Evolutionary conservation across 2,329 filamentous ascomycete genomes (phyloP).

Genomic region (Penicillium vulpinum): DNA sequence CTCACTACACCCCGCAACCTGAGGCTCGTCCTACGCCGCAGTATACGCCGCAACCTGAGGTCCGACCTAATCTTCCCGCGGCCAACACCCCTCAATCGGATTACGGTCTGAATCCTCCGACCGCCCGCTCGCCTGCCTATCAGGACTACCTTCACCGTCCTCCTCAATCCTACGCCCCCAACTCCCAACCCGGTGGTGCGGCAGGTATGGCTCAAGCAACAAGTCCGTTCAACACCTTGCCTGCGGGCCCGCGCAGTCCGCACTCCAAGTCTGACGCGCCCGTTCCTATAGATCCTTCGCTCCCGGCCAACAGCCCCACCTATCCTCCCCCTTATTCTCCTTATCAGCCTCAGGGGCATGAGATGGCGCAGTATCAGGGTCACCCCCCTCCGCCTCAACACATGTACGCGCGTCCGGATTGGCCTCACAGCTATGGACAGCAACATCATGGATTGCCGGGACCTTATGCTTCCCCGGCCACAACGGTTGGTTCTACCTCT

Average conservation of each 20-base stretch:
- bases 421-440: conserved; percentile 48
- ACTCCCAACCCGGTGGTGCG: conserved; percentile 70
- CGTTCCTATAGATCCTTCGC: conserved; percentile 99
- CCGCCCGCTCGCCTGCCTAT: conserved; percentile 77
- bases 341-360: conserved; percentile 77
- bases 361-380: conserved; percentile 72
- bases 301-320: conserved; percentile 87
- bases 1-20: conserved; percentile 43
- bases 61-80: conserved; percentile 71
- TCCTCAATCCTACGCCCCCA: conserved; percentile 68
- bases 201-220: conserved; percentile 98
- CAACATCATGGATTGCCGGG: conserved; percentile 51
- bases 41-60: conserved; percentile 80
- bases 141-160: conserved; percentile 82
- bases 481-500: conserved; percentile 60
- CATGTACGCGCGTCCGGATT: conserved; percentile 51
- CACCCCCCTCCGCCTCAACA: conserved; percentile 49
- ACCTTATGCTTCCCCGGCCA: conserved; percentile 54
- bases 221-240: conserved; percentile 79
- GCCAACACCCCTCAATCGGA: conserved; percentile 85
- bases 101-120: conserved; percentile 75
- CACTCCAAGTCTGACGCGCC: conserved; percentile 87
- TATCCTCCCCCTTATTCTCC: conserved; percentile 86
- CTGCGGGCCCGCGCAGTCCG: conserved; percentile 53
- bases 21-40: conserved; percentile 53